phyloP scores from a whole-genome alignment of 1,284 basidiomycete genomes.

The Crocinoboletus sp. region DNA sequence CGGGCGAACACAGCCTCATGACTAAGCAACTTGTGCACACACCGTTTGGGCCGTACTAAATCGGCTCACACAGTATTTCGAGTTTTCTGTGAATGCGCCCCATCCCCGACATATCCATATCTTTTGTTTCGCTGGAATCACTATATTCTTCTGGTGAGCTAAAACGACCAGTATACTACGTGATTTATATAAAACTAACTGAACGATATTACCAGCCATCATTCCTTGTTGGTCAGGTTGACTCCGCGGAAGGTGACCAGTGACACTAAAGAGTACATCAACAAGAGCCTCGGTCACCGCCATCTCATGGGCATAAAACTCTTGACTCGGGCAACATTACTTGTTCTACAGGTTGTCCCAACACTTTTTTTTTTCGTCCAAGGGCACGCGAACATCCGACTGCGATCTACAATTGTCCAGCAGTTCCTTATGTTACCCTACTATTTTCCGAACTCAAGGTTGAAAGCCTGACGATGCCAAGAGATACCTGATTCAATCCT shows the following conservation, averaged over 20 bases:
- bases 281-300: not conserved
- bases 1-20: not conserved
- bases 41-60: no score
- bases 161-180: not conserved
- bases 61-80: no score
- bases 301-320: not conserved
- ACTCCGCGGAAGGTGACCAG: not conserved
- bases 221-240: not conserved
- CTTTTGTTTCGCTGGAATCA: not conserved
- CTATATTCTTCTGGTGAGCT: not conserved
- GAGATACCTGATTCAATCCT: no score
- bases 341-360: not conserved
- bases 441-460: no score
- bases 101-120: not conserved
- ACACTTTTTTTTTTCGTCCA: not conserved
- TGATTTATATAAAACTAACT: not conserved
- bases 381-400: no score
- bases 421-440: no score
- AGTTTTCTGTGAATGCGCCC: no score
- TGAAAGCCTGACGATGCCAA: no score
- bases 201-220: not conserved
- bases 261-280: not conserved
- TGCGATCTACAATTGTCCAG: no score
- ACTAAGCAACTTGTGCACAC: not conserved
- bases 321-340: not conserved